A percentile compares a stretch with the other conserved stretches of the same genome.
phyloP scores from a whole-genome alignment of 495 filamentous ascomycete genomes.

The Extremus antarcticus region DNA sequence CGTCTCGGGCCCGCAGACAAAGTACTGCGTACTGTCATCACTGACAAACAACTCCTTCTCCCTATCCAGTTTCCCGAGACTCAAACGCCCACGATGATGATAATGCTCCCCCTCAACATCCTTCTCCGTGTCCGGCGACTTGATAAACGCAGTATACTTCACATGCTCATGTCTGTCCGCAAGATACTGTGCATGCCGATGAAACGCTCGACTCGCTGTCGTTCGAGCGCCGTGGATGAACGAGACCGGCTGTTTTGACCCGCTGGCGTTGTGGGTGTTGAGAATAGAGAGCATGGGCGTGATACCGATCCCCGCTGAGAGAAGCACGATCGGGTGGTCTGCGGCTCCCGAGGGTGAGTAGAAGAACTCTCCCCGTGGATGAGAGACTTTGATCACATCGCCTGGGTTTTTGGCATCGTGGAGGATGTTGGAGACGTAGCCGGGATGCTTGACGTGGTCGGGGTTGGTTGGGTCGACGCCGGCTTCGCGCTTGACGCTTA shows the following conservation, averaged over 20 bases:
- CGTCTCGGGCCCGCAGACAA: slow-evolving; percentile 52
- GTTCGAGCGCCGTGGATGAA: slow-evolving; percentile 53
- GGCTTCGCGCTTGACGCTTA: slow-evolving; percentile 58
- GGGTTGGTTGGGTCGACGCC: slow-evolving; percentile 23
- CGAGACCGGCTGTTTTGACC: slow-evolving; percentile 40
- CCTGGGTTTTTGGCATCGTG: slow-evolving; percentile 50
- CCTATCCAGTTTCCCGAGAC: slow-evolving; percentile 41
- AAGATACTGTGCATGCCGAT: slow-evolving; percentile 39
- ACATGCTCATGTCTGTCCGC: slow-evolving; percentile 34
- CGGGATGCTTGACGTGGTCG: slow-evolving; percentile 35
- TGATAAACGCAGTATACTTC: slow-evolving; percentile 32
- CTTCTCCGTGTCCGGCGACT: slow-evolving; percentile 25
- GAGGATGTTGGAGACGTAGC: slow-evolving; percentile 60
- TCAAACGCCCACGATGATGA: slow-evolving; percentile 43
- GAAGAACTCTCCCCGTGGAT: slow-evolving; percentile 63
- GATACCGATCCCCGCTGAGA: slow-evolving; percentile 62
- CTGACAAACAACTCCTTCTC: slow-evolving; percentile 43
- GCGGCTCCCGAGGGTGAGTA: slow-evolving; percentile 36
- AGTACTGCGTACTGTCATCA: slow-evolving; percentile 49
- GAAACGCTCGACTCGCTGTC: slow-evolving; percentile 40
- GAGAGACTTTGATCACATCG: slow-evolving; percentile 50
- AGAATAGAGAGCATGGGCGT: slow-evolving; percentile 59
- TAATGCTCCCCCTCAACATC: slow-evolving; percentile 48
- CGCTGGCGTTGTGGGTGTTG: slow-evolving; percentile 41
- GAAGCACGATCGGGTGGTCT: slow-evolving; percentile 45